Conservation (phyloP, 305 asterid species). For the Fraxinus latifolia region DNA sequence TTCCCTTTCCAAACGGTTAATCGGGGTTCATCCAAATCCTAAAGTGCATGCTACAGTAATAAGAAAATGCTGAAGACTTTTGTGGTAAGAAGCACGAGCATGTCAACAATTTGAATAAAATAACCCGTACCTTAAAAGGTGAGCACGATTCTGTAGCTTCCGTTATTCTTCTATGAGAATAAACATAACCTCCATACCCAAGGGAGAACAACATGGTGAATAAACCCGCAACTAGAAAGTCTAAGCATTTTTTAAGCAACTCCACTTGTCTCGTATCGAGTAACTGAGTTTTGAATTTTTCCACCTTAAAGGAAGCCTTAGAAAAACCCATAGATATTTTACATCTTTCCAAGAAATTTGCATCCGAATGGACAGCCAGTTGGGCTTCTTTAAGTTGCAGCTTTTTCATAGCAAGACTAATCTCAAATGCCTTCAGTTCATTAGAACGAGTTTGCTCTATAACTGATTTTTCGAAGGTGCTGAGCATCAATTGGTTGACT, state of each 20-base stretch:
- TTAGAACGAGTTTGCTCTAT: constrained; percentile 79
- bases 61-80: background rate
- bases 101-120: background rate
- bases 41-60: background rate
- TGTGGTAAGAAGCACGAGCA: background rate
- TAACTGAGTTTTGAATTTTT: constrained; percentile 74
- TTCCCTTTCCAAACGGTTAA: background rate
- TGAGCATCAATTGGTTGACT: constrained; percentile 34
- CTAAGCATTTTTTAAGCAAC: constrained; percentile 66
- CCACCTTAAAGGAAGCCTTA: constrained; percentile 64
- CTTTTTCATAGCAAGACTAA: constrained; percentile 59
- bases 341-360: constrained; percentile 67
- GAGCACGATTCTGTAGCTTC: constrained; percentile 81
- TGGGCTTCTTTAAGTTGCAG: constrained; percentile 73
- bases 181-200: constrained; percentile 67
- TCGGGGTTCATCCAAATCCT: background rate
- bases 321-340: constrained; percentile 79
- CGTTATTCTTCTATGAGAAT: constrained; percentile 63
- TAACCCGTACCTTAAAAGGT: constrained; percentile 43
- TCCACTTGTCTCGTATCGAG: constrained; percentile 69
- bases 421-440: constrained; percentile 69
- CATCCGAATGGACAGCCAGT: constrained; percentile 47
- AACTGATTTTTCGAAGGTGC: constrained; percentile 60
- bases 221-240: constrained; percentile 75
- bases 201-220: constrained; percentile 61